phyloP scores from a whole-genome alignment of 306 rosid species.

The Vachellia pachyceras region DNA sequence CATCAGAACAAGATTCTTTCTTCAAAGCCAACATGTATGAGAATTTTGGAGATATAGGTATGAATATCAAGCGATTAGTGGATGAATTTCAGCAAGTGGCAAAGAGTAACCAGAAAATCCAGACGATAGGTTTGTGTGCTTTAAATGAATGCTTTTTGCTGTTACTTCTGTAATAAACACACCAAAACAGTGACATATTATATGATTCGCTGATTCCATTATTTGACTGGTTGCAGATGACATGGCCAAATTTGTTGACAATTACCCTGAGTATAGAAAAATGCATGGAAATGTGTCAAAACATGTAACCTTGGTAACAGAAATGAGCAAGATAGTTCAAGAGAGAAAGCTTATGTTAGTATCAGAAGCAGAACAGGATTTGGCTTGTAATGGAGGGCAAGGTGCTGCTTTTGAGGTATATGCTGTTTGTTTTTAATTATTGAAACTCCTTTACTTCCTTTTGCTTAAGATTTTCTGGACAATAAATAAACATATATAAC shows the following conservation, averaged over 20 bases:
- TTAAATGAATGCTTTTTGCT: conserved; percentile 11
- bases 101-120: conserved; percentile 90
- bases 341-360: conserved; percentile 89
- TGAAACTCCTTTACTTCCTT: background rate
- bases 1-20: conserved; percentile 91
- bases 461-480: background rate
- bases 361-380: conserved; percentile 92
- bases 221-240: conserved; percentile 69
- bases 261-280: conserved; percentile 91
- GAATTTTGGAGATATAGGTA: conserved; percentile 96
- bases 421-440: conserved; percentile 3
- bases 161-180: background rate
- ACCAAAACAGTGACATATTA: background rate
- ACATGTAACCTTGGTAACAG: conserved; percentile 93
- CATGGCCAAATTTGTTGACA: conserved; percentile 98
- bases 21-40: conserved; percentile 92
- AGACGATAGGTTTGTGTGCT: conserved; percentile 87
- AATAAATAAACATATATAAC: background rate
- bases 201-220: conserved; percentile 34
- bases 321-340: conserved; percentile 88
- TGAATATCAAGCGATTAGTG: conserved; percentile 92
- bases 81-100: conserved; percentile 94
- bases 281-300: conserved; percentile 98
- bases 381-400: conserved; percentile 98
- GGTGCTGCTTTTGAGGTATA: conserved; percentile 96